Evolutionary conservation across 768 basidiomycete species (phyloP).

Genomic region (Dacryopinax spathularia): DNA sequence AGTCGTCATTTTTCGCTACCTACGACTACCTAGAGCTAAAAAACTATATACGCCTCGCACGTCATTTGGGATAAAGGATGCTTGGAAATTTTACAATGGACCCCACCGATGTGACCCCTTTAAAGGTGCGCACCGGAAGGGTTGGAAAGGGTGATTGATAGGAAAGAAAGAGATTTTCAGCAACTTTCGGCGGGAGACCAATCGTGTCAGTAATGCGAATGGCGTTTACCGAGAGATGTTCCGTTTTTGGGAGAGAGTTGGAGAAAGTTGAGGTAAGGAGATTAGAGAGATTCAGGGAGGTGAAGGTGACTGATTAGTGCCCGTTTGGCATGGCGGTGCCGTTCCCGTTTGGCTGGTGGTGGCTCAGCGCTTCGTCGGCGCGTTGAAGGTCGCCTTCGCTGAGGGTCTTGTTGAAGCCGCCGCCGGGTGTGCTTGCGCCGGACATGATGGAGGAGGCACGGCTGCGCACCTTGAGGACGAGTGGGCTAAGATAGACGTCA

Average conservation of each 20-base stretch:
- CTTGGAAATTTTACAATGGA: constrained; percentile 1
- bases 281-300: background rate
- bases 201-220: background rate
- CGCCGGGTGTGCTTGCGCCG: constrained; percentile 73
- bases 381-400: constrained; percentile 75
- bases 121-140: background rate
- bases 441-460: constrained; percentile 62
- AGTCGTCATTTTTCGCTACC: background rate
- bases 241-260: background rate
- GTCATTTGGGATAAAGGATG: constrained; percentile 1
- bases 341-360: constrained; percentile 18
- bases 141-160: background rate
- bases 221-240: background rate
- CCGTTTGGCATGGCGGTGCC: background rate
- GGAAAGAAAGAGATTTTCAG: background rate
- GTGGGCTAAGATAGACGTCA: constrained; percentile 39
- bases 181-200: background rate
- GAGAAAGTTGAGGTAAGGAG: background rate
- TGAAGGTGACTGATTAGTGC: background rate
- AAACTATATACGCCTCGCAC: constrained; percentile 1
- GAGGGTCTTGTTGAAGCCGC: constrained; percentile 60
- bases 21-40: background rate
- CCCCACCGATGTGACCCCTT: background rate
- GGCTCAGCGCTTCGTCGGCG: constrained; percentile 70
- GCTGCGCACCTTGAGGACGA: constrained; percentile 81